phyloP scores from a whole-genome alignment of 345 rosid genomes.

The Eucalyptus paniculata region DNA sequence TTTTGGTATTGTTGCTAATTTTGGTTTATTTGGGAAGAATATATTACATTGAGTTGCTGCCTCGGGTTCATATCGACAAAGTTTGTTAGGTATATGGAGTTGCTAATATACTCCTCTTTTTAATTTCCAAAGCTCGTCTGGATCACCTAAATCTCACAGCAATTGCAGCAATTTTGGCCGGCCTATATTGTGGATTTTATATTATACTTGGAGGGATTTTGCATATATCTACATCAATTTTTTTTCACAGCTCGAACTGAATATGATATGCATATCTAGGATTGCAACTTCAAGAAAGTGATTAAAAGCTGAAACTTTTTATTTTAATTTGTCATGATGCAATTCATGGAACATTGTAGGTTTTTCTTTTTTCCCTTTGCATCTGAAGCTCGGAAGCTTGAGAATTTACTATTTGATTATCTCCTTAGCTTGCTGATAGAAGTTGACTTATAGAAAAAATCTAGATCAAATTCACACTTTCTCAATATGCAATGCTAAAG shows the following conservation, averaged over 20 bases:
- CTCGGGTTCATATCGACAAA: neutral
- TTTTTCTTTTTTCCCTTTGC: neutral
- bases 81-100: no score
- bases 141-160: neutral
- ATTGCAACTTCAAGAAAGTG: no score
- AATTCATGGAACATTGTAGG: neutral
- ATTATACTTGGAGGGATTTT: no score
- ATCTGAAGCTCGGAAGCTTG: neutral
- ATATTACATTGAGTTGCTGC: constrained; percentile 78
- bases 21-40: constrained; percentile 82
- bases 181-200: no score
- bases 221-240: no score
- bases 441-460: neutral
- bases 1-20: constrained; percentile 64
- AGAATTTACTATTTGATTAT: neutral
- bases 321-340: no score
- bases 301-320: no score
- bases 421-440: neutral
- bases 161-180: neutral
- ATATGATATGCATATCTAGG: no score
- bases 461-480: neutral
- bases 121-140: neutral
- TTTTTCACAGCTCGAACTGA: no score
- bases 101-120: neutral
- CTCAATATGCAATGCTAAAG: neutral